Conservation (phyloP, 257 asterid species). For the Gentiana straminea region DNA sequence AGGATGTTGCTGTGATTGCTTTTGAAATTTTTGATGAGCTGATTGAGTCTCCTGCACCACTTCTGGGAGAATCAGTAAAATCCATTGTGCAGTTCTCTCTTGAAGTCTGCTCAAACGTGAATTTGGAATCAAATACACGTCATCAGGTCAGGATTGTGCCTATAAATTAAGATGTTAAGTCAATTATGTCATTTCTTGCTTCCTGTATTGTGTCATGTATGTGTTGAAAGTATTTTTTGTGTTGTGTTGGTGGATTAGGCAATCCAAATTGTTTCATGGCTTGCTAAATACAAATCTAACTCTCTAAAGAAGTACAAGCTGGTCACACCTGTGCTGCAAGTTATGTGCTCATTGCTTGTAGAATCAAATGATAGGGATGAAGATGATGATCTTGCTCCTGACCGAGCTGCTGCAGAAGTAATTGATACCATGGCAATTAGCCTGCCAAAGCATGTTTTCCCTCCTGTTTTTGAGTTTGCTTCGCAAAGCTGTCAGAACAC, state of each 20-base stretch:
- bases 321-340: constrained; percentile 87
- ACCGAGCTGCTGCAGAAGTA: constrained; percentile 97
- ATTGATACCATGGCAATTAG: constrained; percentile 92
- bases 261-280: constrained; percentile 98
- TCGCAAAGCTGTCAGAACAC: constrained; percentile 72
- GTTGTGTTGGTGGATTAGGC: constrained; percentile 43
- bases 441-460: constrained; percentile 78
- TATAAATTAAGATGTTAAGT: not conserved
- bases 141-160: constrained; percentile 56
- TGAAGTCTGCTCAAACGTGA: constrained; percentile 85
- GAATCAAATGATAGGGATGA: constrained; percentile 67
- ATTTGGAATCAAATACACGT: constrained; percentile 75
- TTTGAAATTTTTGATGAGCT: constrained; percentile 98
- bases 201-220: not conserved
- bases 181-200: not conserved
- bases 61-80: constrained; percentile 95
- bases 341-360: constrained; percentile 89
- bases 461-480: constrained; percentile 93
- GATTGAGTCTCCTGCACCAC: constrained; percentile 98
- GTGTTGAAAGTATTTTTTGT: not conserved
- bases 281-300: constrained; percentile 71
- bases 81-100: constrained; percentile 93
- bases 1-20: constrained; percentile 90
- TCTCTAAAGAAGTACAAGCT: constrained; percentile 96
- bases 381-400: constrained; percentile 95